Conservation (phyloP, 176 grass and related monocot genomes). For the Ampelocalamus luodianensis region DNA sequence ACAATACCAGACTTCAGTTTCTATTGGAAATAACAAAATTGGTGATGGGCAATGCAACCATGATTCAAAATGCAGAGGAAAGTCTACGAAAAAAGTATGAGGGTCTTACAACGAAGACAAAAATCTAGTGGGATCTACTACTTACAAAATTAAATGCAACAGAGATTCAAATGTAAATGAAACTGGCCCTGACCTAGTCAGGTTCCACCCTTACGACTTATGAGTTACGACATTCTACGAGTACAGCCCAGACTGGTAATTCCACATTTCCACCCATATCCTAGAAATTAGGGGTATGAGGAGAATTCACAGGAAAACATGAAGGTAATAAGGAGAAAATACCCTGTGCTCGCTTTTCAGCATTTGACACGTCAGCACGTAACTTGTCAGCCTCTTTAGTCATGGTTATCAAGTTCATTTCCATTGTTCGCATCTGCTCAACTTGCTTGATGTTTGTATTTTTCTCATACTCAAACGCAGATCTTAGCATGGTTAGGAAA, state of each 20-base stretch:
- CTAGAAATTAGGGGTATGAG: neutral
- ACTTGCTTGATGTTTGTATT: conserved; percentile 79
- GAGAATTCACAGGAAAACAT: conserved; percentile 25
- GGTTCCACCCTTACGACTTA: neutral
- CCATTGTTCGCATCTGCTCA: conserved; percentile 84
- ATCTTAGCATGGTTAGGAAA: conserved; percentile 44
- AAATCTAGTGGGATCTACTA: neutral
- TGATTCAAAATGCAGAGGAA: conserved; percentile 11
- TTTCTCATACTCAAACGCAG: conserved; percentile 88
- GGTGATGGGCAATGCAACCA: neutral
- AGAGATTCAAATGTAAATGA: conserved; percentile 15
- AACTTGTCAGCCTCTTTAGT: conserved; percentile 80
- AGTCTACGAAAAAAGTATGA: neutral
- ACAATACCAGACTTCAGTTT: neutral
- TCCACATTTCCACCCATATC: neutral
- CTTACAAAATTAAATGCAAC: neutral
- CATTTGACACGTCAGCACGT: conserved; percentile 64
- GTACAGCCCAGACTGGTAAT: neutral
- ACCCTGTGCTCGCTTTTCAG: conserved; percentile 63
- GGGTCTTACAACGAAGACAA: neutral
- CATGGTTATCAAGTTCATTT: conserved; percentile 85
- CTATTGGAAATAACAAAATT: conserved; percentile 12
- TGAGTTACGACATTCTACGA: neutral
- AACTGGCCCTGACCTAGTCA: neutral
- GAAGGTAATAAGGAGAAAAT: conserved; percentile 33